Base-by-base conservation (phyloP, 2,329 filamentous ascomycete species). In the Scedosporium dehoogii region DNA sequence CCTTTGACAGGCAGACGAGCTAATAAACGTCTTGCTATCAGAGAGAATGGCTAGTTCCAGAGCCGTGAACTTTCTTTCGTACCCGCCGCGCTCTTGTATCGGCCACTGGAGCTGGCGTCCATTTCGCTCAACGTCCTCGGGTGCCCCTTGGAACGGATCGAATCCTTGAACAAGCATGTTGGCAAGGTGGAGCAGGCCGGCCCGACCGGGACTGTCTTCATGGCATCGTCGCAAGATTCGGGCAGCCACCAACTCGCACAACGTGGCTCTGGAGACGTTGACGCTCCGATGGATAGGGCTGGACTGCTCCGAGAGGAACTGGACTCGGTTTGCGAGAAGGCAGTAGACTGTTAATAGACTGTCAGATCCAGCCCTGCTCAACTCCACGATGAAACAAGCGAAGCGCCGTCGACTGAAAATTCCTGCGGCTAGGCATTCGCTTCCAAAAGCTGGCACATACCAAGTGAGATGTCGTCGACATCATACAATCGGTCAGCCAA, bases 141-240 rank as follows among this genome's bases (percentile, higher is more conserved):
- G 91, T 0, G 90, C 90, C 66, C 90, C 90, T 73, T 94, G 90
- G 68, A 94, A 94, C 1, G 91, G 90, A 68, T 92, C 88, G 68
- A 96, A 94, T 12, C 89, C 89, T 16, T 90, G 89, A 16, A 96
- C 88, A 21, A 94, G 82, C 38, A 94, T 88, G 67, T 92, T 89
- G 6, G 90, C 85, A 4, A 94, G 79, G 25, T 91, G 77, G 4
- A 94, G 77, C 12, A 94, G 79, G 1, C 90, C 89, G 25, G n/a
- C n/a, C n/a, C n/a, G n/a, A n/a, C 85, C 80, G 0, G 85, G 83
- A 63, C 90, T 85, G 67, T 92, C 87, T 74, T 94, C 90, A 67
- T 89, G 87, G 69, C 90, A 92, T 60, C 88, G 86, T 42, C 91
- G 82, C 62, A 94, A 76, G 57, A 96, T 87, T 64, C 90, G 86